phyloP scores from a whole-genome alignment of 2,329 filamentous ascomycete species.

The Sporothrix luriei region DNA sequence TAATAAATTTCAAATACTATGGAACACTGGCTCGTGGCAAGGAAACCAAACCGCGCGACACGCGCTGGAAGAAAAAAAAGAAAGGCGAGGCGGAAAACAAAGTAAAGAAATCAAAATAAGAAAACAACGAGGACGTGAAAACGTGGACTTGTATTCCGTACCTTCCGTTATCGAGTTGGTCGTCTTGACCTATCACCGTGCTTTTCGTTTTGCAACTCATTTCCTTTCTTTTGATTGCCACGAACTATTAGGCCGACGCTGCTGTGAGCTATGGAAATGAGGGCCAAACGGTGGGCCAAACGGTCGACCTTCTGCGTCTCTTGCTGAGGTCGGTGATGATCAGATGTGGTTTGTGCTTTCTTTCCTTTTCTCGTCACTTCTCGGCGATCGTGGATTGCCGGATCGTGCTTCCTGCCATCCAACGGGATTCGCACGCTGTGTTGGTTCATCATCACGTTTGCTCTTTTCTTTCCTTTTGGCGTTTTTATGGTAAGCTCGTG shows the following conservation, averaged over 20 bases:
- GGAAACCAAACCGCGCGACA: constrained; percentile 6
- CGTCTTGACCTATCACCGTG: background rate
- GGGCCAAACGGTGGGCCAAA: background rate
- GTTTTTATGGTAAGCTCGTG: background rate
- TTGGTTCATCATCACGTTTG: constrained; percentile 7
- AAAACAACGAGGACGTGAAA: background rate
- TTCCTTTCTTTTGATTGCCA: background rate
- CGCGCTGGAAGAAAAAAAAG: background rate
- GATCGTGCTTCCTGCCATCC: constrained; percentile 11
- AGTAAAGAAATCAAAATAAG: background rate
- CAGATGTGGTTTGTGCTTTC: background rate
- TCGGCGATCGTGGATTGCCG: background rate
- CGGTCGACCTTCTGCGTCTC: background rate
- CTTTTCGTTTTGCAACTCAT: constrained; percentile 3
- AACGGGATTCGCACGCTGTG: background rate
- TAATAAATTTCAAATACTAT: background rate
- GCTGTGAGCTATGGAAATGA: background rate
- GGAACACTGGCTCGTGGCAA: constrained; percentile 7
- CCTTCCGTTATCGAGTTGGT: background rate
- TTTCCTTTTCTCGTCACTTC: constrained; percentile 1
- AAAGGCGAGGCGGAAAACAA: background rate
- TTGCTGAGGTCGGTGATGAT: background rate
- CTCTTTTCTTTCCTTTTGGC: background rate
- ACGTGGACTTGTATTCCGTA: background rate
- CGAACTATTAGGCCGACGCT: background rate